Percentiles rank a stretch among this genome's conserved stretches.
Evolutionary conservation across 352 stramenopile genomes (phyloP).

Genomic region (Phytophthora podocarpi): DNA sequence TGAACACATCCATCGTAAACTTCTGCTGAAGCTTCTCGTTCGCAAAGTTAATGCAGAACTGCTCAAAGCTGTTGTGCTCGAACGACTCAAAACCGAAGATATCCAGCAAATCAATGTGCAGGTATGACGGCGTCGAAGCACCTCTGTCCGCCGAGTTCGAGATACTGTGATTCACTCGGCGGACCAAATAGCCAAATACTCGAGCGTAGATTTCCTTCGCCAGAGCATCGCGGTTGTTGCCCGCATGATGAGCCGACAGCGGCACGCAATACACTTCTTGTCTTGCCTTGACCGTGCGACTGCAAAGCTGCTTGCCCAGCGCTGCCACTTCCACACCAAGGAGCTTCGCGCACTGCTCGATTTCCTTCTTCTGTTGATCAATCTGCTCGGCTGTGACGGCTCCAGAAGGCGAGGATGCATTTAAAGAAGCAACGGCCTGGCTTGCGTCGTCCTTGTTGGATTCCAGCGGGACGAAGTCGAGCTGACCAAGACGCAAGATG

Average conservation of each 20-base stretch:
- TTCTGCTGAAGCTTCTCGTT: constrained; percentile 96
- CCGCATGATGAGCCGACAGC: constrained; percentile 69
- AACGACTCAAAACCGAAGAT: constrained; percentile 98
- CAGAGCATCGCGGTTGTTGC: constrained; percentile 93
- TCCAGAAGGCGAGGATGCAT: constrained; percentile 16
- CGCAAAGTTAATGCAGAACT: constrained; percentile 97
- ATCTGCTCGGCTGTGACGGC: constrained; percentile 40
- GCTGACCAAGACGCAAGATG: constrained; percentile 82
- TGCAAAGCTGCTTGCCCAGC: constrained; percentile 77
- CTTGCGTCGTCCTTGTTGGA: constrained; percentile 80
- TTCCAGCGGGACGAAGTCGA: constrained; percentile 80
- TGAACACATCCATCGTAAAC: constrained; percentile 88
- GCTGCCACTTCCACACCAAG: constrained; percentile 70
- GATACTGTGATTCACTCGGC: constrained; percentile 84
- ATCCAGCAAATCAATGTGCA: constrained; percentile 95
- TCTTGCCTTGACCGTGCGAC: constrained; percentile 78
- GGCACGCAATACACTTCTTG: constrained; percentile 87
- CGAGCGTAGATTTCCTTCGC: constrained; percentile 95
- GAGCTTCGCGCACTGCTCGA: constrained; percentile 64
- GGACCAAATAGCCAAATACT: constrained; percentile 96
- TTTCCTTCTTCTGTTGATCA: constrained; percentile 60
- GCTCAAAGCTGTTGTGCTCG: constrained; percentile 93
- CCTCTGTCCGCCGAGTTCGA: constrained; percentile 45
- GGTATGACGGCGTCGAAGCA: constrained; percentile 42
- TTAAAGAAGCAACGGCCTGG: constrained; percentile 61